A percentile compares a stretch with the other conserved stretches of the same genome.
Evolutionary conservation across 2,329 filamentous ascomycete genomes (phyloP).

Genomic region (Alternaria sp.): DNA sequence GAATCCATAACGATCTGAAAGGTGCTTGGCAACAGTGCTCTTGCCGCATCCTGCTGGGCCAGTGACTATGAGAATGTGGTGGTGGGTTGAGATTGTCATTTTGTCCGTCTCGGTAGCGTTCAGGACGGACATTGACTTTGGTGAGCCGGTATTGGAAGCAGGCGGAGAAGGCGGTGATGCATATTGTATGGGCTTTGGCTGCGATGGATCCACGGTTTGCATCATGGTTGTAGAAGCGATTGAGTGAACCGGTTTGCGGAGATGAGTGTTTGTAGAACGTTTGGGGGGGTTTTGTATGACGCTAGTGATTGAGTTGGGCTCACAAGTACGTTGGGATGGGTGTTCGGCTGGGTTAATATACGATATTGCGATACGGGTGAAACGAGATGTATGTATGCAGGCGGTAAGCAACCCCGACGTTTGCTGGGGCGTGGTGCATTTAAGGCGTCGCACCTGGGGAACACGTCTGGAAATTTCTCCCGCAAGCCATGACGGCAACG

Average conservation of each 20-base stretch:
- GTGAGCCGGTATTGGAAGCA: conserved; percentile 38
- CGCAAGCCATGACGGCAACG: conserved; percentile 36
- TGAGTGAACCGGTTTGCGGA: conserved; percentile 8
- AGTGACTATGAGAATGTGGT: conserved; percentile 62
- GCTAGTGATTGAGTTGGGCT: conserved; percentile 18
- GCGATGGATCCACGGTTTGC: conserved; percentile 45
- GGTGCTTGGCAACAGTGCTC: conserved; percentile 60
- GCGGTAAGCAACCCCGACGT: conserved; percentile 31
- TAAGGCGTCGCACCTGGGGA: conserved; percentile 24
- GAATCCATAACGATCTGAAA: conserved; percentile 55
- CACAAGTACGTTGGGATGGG: conserved; percentile 20
- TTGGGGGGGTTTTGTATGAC: conserved; percentile 9
- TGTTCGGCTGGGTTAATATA: conserved; percentile 31
- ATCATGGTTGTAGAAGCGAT: conserved; percentile 37
- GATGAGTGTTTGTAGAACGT: conserved; percentile 4
- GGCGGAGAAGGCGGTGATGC: conserved; percentile 41
- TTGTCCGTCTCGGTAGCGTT: conserved; percentile 23
- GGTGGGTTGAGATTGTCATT: conserved; percentile 50
- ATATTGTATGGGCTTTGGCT: conserved; percentile 42
- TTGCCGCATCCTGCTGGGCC: conserved; percentile 65
- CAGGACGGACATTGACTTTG: conserved; percentile 29
- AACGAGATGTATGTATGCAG: conserved; percentile 26
- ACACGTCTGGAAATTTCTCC: conserved; percentile 35
- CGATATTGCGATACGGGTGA: conserved; percentile 38
- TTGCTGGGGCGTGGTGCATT: conserved; percentile 35